A percentile compares a stretch with the other conserved stretches of the same genome.
These are phyloP conservation scores for Leptomonas seymouri DNA, from an alignment of 208 protist species.

Conservation along the genomic window DNA sequence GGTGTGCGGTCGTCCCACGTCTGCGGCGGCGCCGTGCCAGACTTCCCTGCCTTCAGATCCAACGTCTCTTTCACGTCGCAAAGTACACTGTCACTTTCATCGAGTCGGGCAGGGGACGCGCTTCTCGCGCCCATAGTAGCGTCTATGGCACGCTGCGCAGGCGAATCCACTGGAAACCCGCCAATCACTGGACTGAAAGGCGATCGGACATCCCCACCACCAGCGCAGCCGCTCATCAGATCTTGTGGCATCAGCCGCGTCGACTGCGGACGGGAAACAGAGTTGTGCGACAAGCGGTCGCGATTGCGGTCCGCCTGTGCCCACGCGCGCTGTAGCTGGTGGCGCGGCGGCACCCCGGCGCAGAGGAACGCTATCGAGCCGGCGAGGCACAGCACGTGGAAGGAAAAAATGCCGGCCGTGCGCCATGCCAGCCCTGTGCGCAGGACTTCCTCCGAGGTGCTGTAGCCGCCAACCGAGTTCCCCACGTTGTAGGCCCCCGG, in stretches of 20 bases:
- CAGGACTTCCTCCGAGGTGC: slow-evolving; percentile 5
- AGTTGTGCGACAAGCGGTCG: slow-evolving; percentile 23
- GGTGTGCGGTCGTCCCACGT: slow-evolving; percentile 20
- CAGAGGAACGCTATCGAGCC: slow-evolving; percentile 49
- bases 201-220: not conserved
- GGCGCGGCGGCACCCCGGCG: slow-evolving; percentile 48
- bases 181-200: slow-evolving; percentile 22
- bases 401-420: slow-evolving; percentile 28
- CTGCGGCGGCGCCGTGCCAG: not conserved
- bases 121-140: not conserved
- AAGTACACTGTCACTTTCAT: not conserved
- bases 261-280: slow-evolving; percentile 27
- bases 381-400: slow-evolving; percentile 50
- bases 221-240: slow-evolving; percentile 1
- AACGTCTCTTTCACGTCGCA: not conserved
- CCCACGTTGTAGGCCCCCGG: not conserved
- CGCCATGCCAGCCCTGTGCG: slow-evolving; percentile 37
- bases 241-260: slow-evolving; percentile 33
- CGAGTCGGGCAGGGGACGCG: slow-evolving; percentile 1
- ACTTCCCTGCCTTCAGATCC: not conserved
- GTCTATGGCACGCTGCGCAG: not conserved
- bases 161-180: slow-evolving; percentile 14
- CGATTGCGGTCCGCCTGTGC: slow-evolving; percentile 56
- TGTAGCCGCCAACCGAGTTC: not conserved
- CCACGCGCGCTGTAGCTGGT: slow-evolving; percentile 59